A percentile compares a stretch with the other conserved stretches of the same genome.
Evolutionary conservation across 2,329 filamentous ascomycete genomes (phyloP).

Genomic region (Metarhizium album): DNA sequence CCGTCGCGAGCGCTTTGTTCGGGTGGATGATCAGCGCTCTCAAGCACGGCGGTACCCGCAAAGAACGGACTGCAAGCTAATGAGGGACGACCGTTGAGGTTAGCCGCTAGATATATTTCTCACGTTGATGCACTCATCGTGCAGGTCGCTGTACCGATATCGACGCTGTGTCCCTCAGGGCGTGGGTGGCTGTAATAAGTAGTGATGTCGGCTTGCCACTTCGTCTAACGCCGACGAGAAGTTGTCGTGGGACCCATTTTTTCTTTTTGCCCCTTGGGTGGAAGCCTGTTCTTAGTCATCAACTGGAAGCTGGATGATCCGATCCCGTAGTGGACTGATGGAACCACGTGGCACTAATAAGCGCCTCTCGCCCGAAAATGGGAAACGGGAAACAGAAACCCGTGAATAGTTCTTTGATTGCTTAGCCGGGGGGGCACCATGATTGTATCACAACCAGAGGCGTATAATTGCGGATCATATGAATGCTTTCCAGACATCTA

Average conservation of each 20-base stretch:
- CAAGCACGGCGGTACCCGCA: conserved; percentile 6
- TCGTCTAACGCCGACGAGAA: not conserved
- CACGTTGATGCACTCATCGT: conserved; percentile 12
- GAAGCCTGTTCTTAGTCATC: conserved; percentile 4
- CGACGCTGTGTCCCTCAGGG: not conserved
- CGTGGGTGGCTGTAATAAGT: not conserved
- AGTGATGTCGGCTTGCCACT: conserved; percentile 2
- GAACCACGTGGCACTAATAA: conserved; percentile 3
- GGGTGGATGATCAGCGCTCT: conserved; percentile 12
- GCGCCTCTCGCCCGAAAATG: too few species aligned
- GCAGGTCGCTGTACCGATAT: conserved; percentile 3
- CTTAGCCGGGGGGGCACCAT: too few species aligned
- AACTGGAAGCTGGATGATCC: conserved; percentile 5
- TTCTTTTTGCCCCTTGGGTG: not conserved
- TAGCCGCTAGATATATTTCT: not conserved
- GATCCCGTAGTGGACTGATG: conserved; percentile 5
- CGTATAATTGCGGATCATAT: too few species aligned
- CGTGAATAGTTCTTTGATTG: not conserved
- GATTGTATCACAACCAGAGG: too few species aligned
- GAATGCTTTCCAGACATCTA: too few species aligned
- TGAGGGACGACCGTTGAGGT: not conserved
- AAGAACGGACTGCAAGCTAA: not conserved
- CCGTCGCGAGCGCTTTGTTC: not conserved
- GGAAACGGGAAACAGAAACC: not conserved
- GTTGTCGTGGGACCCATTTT: conserved; percentile 4